Percentiles rank a stretch among this genome's conserved stretches.
phyloP scores from a whole-genome alignment of 2,329 filamentous ascomycete species.

The Hortaea sp. region DNA sequence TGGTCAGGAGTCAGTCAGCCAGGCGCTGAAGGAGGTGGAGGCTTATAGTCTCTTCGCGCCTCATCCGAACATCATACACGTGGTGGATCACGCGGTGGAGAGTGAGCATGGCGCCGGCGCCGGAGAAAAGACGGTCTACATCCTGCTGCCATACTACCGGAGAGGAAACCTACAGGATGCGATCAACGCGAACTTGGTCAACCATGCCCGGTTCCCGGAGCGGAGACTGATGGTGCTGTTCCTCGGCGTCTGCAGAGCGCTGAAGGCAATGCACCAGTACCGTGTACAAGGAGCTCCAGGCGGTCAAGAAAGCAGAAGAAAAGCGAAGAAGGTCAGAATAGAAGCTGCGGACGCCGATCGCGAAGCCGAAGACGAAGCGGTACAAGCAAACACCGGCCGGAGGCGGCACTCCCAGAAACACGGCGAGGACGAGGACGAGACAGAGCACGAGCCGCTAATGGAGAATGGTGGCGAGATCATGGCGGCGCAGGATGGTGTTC shows the following conservation, averaged over 20 bases:
- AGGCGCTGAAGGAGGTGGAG: constrained; percentile 93
- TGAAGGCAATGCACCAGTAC: constrained; percentile 89
- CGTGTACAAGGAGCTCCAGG: constrained; percentile 49
- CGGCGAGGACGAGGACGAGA: constrained; percentile 53
- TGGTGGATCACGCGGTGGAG: constrained; percentile 71
- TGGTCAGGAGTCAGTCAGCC: constrained; percentile 87
- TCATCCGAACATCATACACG: constrained; percentile 76
- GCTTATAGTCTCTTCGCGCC: constrained; percentile 84
- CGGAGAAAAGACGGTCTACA: constrained; percentile 86
- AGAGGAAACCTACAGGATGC: constrained; percentile 93
- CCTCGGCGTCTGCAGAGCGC: constrained; percentile 77
- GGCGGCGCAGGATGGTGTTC: constrained; percentile 55
- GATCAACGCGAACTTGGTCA: constrained; percentile 97
- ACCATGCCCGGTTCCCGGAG: constrained; percentile 84
- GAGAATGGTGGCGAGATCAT: constrained; percentile 57
- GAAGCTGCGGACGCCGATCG: constrained; percentile 48
- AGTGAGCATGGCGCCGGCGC: constrained; percentile 53
- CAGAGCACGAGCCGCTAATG: constrained; percentile 77
- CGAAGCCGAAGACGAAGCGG: constrained; percentile 32
- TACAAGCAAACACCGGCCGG: constrained; percentile 39
- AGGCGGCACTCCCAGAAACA: constrained; percentile 22
- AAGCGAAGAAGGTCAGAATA: constrained; percentile 45
- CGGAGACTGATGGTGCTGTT: constrained; percentile 80
- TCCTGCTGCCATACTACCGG: constrained; percentile 89
- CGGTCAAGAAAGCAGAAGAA: constrained; percentile 39